Evolutionary conservation across 768 basidiomycete genomes (phyloP), one percentile per base, ranked within the genome.

Genomic region (Kwoniella heveanensis): DNA sequence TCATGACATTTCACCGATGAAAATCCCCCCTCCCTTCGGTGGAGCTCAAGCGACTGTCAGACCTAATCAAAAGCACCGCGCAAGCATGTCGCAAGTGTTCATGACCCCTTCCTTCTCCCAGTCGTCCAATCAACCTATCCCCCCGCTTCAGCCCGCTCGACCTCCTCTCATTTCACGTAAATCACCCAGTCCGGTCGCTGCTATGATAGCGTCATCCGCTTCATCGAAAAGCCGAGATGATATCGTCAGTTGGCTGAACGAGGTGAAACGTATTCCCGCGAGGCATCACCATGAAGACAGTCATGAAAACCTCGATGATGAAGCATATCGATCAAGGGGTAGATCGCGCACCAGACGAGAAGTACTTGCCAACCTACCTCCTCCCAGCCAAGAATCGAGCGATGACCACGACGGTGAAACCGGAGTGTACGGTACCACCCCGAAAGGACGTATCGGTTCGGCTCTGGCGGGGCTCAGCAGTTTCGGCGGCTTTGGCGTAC

Each of bases 171-270:
- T 62, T 19, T 32, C 46, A 19, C 61, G 61, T 47, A 62, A 62
- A 44, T 62, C 61, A 4, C 61, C 61, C 15, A 62, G 61, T n/a
- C 72, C 74, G 4, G 74, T 76, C 7, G 74, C 73, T 21, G 69
- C 69, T 1, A 53, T 74, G 58, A 53, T 77, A 12, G 75, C 73
- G n/a, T 69, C 75, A 15, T 74, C 75, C 0, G 66, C 73, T 3
- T 70, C 70, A 2, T 74, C 73, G 2, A 58, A 73, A 24, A 74
- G 73, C 49, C 47, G 75, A 21, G 75, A 77, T 46, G 75, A 77
- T 48, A 77, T 77, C 62, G 68, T 77, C 25, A 66, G 64, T 25
- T 77, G 75, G 75, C 65, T 73, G 25, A 70, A 69, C 39, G 66
- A 68, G 13, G 67, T 77, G 60, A 65, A 67, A 47, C 30, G 64